Base-by-base conservation (phyloP, 2,329 filamentous ascomycete species). In the Aspergillus pseudoterreus region DNA sequence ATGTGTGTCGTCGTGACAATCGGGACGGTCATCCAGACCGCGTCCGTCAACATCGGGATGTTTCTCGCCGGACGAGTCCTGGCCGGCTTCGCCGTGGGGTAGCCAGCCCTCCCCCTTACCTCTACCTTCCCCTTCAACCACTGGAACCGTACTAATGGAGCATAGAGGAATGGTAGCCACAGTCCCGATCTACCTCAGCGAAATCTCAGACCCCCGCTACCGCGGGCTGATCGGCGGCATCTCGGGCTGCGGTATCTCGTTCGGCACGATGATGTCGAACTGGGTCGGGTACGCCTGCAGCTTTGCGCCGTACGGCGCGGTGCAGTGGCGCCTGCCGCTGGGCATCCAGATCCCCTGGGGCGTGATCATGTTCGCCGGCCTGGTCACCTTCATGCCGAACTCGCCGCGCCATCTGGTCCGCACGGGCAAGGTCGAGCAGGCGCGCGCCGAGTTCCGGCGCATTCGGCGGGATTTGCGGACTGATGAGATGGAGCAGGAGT, bases 251-350 rank as follows among this genome's bases (percentile, higher is more conserved):
- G 80, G 79, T 6, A 80, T 82, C 52, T 73, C 78, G 2, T 77
- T 81, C 47, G 80, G 80, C 10, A 81, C 78, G 3, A 81, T 81
- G 78, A 67, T 71, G 55, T 79, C 77, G 4, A 83, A 82, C 60
- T 82, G 80, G 80, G 74, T 82, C 4, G 80, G 80, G 3, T 82
- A 77, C 56, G 78, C 78, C 0, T 81, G 79, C 54, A 73, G 75
- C 17, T 81, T 75, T 49, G 78, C 79, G 0, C 71, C 79, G 0
- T 80, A 81, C 51, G 80, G 80, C 0, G 60, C 72, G 4, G 63
- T 75, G 0, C 80, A 82, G 60, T 83, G 80, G 80, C 74, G 80
- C 10, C 65, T 82, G 0, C 80, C 80, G 0, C 71, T 82, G 3
- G 79, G 70, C 0, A 72, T 82, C 22, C 80, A 82, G 61, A 76